These are phyloP conservation scores for Oryza meyeriana DNA, from an alignment of 176 grass and related monocot species.

Conservation along the genomic window DNA sequence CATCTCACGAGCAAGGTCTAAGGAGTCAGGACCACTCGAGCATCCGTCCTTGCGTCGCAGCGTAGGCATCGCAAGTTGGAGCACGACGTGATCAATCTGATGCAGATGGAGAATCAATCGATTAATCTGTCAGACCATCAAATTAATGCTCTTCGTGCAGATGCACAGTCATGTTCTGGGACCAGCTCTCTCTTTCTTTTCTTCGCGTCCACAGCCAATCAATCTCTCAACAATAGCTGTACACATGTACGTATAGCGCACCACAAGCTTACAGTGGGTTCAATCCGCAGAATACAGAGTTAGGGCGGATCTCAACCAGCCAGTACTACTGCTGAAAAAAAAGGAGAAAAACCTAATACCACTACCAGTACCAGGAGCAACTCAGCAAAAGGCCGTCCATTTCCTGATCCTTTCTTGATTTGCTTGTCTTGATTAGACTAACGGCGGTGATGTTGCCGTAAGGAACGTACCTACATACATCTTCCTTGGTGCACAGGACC, in stretches of 20 bases:
- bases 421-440: too few relatives aligned
- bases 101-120: background rate
- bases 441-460: too few relatives aligned
- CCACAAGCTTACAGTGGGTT: background rate
- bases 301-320: background rate
- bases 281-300: background rate
- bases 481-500: too few relatives aligned
- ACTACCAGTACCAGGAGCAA: too few relatives aligned
- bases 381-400: too few relatives aligned
- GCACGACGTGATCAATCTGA: background rate
- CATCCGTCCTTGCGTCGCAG: background rate
- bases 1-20: background rate
- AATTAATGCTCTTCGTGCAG: background rate
- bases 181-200: background rate
- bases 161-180: background rate
- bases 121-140: background rate
- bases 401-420: too few relatives aligned
- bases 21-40: background rate
- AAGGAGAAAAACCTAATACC: too few relatives aligned
- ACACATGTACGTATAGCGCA: background rate
- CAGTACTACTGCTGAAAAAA: too few relatives aligned
- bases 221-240: background rate
- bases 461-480: too few relatives aligned
- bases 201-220: background rate
- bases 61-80: background rate